Conservation (phyloP, 2,329 filamentous ascomycete genomes). For the Verticillium nonalfalfae region DNA sequence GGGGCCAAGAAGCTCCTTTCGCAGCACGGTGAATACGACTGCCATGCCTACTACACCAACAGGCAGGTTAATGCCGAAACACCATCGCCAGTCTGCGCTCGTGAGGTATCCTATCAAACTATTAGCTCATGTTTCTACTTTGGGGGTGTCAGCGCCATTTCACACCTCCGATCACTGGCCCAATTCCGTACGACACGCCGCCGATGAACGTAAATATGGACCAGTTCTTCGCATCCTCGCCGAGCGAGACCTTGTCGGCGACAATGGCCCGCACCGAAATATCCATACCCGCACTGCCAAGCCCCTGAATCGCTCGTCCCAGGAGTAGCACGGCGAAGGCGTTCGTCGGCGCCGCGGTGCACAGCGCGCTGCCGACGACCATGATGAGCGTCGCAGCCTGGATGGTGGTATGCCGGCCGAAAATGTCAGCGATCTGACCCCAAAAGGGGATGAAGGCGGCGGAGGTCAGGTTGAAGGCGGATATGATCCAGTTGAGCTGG, state of each 20-base stretch:
- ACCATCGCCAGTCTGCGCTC: conserved; percentile 56
- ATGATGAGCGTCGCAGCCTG: conserved; percentile 56
- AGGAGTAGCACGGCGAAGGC: conserved; percentile 55
- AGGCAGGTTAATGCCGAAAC: conserved; percentile 59
- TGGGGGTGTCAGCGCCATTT: background rate
- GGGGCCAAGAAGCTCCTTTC: conserved; percentile 51
- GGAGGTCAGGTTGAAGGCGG: conserved; percentile 60
- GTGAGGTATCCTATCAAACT: conserved; percentile 36
- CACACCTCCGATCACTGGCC: conserved; percentile 52
- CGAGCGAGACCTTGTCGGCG: conserved; percentile 55
- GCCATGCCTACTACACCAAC: conserved; percentile 43
- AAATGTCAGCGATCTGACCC: conserved; percentile 58
- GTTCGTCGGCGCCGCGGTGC: conserved; percentile 46
- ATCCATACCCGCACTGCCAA: conserved; percentile 54
- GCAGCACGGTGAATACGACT: conserved; percentile 49
- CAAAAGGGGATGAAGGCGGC: conserved; percentile 63
- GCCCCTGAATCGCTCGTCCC: conserved; percentile 56
- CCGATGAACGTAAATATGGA: conserved; percentile 54
- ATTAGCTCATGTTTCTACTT: background rate
- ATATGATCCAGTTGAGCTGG: conserved; percentile 64
- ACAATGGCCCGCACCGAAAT: conserved; percentile 57
- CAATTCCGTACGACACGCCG: conserved; percentile 50
- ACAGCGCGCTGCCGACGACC: conserved; percentile 55
- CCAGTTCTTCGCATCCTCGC: conserved; percentile 57
- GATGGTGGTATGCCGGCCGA: conserved; percentile 53